Percentiles rank a stretch among this genome's conserved stretches.
These are phyloP conservation scores for Pseudonectria buxi DNA, from an alignment of 2,329 filamentous ascomycete species.

Conservation along the genomic window DNA sequence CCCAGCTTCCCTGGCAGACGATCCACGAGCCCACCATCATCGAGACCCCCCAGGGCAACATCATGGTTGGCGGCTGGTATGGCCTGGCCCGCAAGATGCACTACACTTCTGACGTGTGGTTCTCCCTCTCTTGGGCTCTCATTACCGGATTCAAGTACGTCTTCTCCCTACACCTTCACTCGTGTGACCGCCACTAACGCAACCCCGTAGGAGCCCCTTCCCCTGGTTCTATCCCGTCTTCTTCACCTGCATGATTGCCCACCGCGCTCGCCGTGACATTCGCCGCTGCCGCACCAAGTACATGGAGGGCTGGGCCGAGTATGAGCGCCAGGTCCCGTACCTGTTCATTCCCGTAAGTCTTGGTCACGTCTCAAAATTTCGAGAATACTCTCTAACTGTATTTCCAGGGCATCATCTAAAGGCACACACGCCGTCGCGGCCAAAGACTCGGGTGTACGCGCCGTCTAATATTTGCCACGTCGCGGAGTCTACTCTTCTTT, in stretches of 20 bases:
- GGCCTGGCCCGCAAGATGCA: constrained; percentile 60
- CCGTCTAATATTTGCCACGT: too few relatives aligned
- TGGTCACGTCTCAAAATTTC: neutral
- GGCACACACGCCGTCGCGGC: neutral
- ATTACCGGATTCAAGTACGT: constrained; percentile 42
- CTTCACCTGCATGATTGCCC: constrained; percentile 74
- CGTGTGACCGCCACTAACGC: neutral
- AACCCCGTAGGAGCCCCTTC: constrained; percentile 54
- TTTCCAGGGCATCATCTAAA: constrained; percentile 36
- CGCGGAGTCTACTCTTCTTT: too few relatives aligned
- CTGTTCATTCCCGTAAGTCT: constrained; percentile 66
- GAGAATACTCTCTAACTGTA: constrained; percentile 8
- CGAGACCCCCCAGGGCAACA: constrained; percentile 62
- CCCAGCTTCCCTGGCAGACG: constrained; percentile 83
- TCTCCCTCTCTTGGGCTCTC: constrained; percentile 44
- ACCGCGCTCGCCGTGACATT: constrained; percentile 72
- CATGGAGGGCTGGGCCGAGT: constrained; percentile 74
- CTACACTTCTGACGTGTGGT: constrained; percentile 44
- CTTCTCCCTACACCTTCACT: neutral
- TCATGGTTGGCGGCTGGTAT: constrained; percentile 84
- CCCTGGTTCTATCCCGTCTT: constrained; percentile 89
- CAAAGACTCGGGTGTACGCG: too few relatives aligned
- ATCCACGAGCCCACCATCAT: constrained; percentile 76
- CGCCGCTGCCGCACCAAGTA: constrained; percentile 73
- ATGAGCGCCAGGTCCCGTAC: constrained; percentile 72